Conservation (phyloP, 768 basidiomycete genomes). For the Candolleomyces efflorescens region DNA sequence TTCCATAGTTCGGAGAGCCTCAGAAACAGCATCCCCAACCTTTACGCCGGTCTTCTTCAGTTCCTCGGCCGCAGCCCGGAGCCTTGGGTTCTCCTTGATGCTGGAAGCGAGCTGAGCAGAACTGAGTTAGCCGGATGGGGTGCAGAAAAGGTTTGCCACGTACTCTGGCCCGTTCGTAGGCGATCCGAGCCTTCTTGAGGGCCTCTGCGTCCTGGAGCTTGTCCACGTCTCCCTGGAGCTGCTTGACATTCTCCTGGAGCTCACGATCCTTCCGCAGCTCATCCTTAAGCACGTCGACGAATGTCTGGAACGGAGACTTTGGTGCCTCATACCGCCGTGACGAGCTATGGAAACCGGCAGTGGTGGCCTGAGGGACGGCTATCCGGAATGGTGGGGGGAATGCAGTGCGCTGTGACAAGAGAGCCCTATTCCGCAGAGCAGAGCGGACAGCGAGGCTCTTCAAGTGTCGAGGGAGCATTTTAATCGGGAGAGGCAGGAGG, state of each 20-base stretch:
- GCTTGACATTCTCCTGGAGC: constrained; percentile 94
- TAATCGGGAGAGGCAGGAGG: background rate
- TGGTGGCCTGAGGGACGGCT: constrained; percentile 16
- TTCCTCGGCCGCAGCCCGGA: constrained; percentile 92
- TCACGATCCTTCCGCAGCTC: constrained; percentile 93
- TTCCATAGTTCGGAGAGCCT: constrained; percentile 90
- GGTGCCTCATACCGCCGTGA: constrained; percentile 60
- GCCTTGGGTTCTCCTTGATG: constrained; percentile 91
- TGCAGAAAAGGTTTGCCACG: constrained; percentile 22
- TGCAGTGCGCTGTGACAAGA: constrained; percentile 18
- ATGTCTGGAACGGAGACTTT: constrained; percentile 93
- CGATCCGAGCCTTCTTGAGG: constrained; percentile 86
- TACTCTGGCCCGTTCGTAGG: constrained; percentile 94
- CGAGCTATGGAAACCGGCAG: constrained; percentile 63
- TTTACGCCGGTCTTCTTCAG: constrained; percentile 85
- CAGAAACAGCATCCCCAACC: constrained; percentile 89
- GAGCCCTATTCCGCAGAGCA: constrained; percentile 24
- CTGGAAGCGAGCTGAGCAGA: constrained; percentile 75
- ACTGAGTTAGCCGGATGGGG: background rate
- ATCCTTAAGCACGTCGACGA: constrained; percentile 89
- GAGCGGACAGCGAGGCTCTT: constrained; percentile 33
- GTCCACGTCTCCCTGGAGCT: constrained; percentile 95
- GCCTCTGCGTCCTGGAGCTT: constrained; percentile 96
- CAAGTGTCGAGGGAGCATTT: constrained; percentile 43
- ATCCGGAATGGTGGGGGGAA: constrained; percentile 39